Evolutionary conservation across 2,329 filamentous ascomycete species (phyloP).

Genomic region (Aspergillus sp.): DNA sequence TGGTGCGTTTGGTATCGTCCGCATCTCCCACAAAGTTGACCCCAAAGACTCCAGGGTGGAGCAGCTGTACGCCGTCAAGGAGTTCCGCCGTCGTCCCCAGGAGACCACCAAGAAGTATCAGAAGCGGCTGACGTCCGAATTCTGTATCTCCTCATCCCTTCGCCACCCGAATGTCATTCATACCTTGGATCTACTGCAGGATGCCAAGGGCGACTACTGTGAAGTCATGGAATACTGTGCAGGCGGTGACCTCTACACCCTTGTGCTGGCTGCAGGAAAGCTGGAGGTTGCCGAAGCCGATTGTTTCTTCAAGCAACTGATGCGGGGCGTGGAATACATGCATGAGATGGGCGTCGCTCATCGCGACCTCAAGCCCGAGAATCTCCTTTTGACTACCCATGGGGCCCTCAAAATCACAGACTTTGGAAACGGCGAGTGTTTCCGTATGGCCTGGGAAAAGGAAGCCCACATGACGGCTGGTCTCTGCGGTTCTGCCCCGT

Average conservation of each 20-base stretch:
- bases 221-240: constrained; percentile 99
- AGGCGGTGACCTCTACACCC: constrained; percentile 90
- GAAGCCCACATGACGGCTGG: constrained; percentile 98
- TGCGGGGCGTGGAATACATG: constrained; percentile 98
- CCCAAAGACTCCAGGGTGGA: constrained; percentile 74
- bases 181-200: constrained; percentile 90
- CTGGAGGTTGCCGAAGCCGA: constrained; percentile 87
- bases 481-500: constrained; percentile 92
- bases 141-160: constrained; percentile 96
- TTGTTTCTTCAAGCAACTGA: constrained; percentile 98
- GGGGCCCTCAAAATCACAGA: constrained; percentile 96
- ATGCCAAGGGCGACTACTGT: constrained; percentile 95
- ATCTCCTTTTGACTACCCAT: constrained; percentile 86
- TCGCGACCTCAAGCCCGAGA: constrained; percentile 94
- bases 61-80: constrained; percentile 95
- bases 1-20: constrained; percentile 94
- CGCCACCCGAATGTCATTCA: constrained; percentile 98
- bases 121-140: constrained; percentile 94
- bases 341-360: constrained; percentile 99
- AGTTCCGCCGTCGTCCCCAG: constrained; percentile 90
- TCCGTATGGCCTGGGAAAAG: constrained; percentile 99
- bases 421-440: constrained; percentile 98
- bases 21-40: constrained; percentile 94
- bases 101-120: constrained; percentile 97
- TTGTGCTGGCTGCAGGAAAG: constrained; percentile 87